A percentile compares a stretch with the other conserved stretches of the same genome.
phyloP scores from a whole-genome alignment of 1,139 yeast genomes.

The Arxiozyma heterogenica region DNA sequence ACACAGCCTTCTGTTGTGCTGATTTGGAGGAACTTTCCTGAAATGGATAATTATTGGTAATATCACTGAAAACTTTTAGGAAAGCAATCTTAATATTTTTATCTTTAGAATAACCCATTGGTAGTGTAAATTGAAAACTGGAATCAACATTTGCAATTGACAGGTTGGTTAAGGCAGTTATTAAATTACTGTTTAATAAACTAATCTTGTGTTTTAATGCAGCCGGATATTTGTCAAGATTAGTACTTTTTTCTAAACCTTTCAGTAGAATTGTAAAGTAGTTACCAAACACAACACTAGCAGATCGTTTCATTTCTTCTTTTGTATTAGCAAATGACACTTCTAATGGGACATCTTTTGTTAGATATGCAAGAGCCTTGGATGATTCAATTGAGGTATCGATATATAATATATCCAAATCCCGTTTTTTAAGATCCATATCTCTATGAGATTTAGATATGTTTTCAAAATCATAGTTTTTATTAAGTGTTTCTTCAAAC shows the following conservation, averaged over 20 bases:
- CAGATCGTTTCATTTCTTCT: constrained; percentile 47
- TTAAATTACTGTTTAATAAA: constrained; percentile 54
- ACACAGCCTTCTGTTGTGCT: constrained; percentile 30
- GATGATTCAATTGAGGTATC: constrained; percentile 63
- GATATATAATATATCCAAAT: constrained; percentile 45
- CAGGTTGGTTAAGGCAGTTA: constrained; percentile 57
- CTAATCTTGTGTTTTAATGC: constrained; percentile 44
- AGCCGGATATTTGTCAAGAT: constrained; percentile 29
- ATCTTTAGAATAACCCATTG: constrained; percentile 69
- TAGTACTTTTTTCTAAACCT: constrained; percentile 53
- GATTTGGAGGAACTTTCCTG: constrained; percentile 20
- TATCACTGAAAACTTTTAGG: constrained; percentile 66
- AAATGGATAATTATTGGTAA: constrained; percentile 38
- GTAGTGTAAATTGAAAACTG: constrained; percentile 68
- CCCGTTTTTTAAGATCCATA: constrained; percentile 32
- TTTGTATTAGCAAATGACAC: constrained; percentile 53
- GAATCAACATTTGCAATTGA: constrained; percentile 70
- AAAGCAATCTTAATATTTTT: constrained; percentile 59
- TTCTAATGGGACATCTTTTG: constrained; percentile 51
- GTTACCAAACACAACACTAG: constrained; percentile 58
- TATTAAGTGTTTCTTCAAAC: constrained; percentile 47
- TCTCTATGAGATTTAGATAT: constrained; percentile 27
- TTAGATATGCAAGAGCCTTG: constrained; percentile 44
- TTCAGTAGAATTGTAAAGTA: constrained; percentile 64
- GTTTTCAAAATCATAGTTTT: constrained; percentile 30